Percentiles rank a stretch among this genome's conserved stretches.
These are phyloP conservation scores for Peterozyma toletana DNA, from an alignment of 805 yeast genomes.

Conservation along the genomic window DNA sequence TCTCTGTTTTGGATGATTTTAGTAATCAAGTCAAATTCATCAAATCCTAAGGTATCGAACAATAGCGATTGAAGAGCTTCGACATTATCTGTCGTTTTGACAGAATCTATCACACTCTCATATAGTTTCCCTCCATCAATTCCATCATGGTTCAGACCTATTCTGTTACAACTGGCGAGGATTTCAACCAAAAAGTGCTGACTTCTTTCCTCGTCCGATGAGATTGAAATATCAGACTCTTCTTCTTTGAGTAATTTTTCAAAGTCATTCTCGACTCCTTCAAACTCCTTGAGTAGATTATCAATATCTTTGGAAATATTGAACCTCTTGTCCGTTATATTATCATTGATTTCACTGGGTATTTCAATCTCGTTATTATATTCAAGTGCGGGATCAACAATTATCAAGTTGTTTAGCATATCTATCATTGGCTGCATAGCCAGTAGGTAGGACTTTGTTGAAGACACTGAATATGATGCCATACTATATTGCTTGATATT, in stretches of 20 bases:
- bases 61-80: constrained; percentile 64
- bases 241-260: constrained; percentile 10
- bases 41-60: constrained; percentile 80
- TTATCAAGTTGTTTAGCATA: constrained; percentile 26
- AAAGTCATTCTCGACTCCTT: constrained; percentile 19
- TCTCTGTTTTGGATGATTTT: constrained; percentile 43
- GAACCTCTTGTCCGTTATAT: constrained; percentile 17
- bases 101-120: constrained; percentile 21
- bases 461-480: constrained; percentile 49
- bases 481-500: constrained; percentile 17
- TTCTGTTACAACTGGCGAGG: constrained; percentile 22
- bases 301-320: constrained; percentile 16
- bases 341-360: constrained; percentile 25
- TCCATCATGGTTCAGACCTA: constrained; percentile 13
- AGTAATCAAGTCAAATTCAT: constrained; percentile 74
- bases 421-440: constrained; percentile 72
- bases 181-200: constrained; percentile 15
- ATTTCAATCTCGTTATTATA: constrained; percentile 5
- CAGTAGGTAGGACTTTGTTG: constrained; percentile 70
- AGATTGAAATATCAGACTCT: not conserved
- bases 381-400: constrained; percentile 16
- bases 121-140: constrained; percentile 15
- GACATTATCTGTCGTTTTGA: constrained; percentile 33
- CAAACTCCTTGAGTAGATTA: constrained; percentile 22
- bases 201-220: constrained; percentile 6